Evolutionary conservation across 371 early-diverging fungal species (phyloP).

Genomic region (Mortierella sp.): DNA sequence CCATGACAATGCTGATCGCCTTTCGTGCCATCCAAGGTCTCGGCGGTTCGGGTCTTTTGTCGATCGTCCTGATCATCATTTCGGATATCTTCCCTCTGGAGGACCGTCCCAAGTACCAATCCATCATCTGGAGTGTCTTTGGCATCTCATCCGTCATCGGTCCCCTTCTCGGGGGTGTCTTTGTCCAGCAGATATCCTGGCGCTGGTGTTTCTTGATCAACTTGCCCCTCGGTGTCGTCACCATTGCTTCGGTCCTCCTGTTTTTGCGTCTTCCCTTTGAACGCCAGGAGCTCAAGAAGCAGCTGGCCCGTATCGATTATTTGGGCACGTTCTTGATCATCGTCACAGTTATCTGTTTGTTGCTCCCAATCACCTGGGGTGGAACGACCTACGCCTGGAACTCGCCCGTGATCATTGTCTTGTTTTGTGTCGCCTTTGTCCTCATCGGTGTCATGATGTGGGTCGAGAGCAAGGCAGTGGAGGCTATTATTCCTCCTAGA

Average conservation of each 20-base stretch:
- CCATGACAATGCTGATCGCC: conserved; percentile 72
- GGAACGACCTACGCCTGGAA: conserved; percentile 65
- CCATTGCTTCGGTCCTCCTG: conserved; percentile 57
- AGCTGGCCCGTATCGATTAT: conserved; percentile 63
- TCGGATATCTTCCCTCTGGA: conserved; percentile 75
- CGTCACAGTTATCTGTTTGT: conserved; percentile 58
- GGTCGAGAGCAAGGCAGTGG: conserved; percentile 57
- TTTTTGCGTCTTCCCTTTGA: conserved; percentile 62
- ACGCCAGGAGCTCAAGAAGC: conserved; percentile 53
- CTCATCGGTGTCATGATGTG: conserved; percentile 46
- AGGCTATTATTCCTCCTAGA: conserved; percentile 64
- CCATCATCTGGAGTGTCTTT: conserved; percentile 68
- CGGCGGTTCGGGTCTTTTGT: conserved; percentile 81
- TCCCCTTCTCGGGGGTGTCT: conserved; percentile 62
- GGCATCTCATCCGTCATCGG: conserved; percentile 66
- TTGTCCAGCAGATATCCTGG: conserved; percentile 59
- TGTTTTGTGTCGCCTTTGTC: conserved; percentile 56
- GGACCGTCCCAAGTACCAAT: conserved; percentile 74
- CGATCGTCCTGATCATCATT: conserved; percentile 78
- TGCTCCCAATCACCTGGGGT: conserved; percentile 68
- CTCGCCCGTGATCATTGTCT: conserved; percentile 59
- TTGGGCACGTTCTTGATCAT: conserved; percentile 62
- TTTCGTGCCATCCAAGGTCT: conserved; percentile 69
- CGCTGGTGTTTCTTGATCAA: conserved; percentile 69
- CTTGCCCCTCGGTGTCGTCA: conserved; percentile 64